These are phyloP conservation scores for Cladosporium oxysporum DNA, from an alignment of 2,329 filamentous ascomycete genomes.

Conservation along the genomic window DNA sequence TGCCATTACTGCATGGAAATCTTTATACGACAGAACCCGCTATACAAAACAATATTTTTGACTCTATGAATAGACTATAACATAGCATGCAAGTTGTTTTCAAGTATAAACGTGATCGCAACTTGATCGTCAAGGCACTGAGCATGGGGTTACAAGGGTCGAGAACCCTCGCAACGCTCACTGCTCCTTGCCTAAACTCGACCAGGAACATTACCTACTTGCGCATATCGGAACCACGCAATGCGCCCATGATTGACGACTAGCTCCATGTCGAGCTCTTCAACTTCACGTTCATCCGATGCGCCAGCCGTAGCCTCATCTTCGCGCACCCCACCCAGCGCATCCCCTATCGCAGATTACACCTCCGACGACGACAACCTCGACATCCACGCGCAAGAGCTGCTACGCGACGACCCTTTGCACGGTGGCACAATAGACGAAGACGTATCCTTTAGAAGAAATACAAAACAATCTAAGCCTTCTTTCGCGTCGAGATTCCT, in stretches of 20 bases:
- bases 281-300: constrained; percentile 33
- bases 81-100: background rate
- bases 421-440: constrained; percentile 7
- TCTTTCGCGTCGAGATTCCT: constrained; percentile 50
- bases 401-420: constrained; percentile 37
- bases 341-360: constrained; percentile 34
- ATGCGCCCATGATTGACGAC: constrained; percentile 15
- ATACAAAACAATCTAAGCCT: constrained; percentile 50
- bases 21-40: too few relatives aligned
- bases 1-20: background rate
- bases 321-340: constrained; percentile 41
- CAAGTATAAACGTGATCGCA: background rate
- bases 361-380: constrained; percentile 38
- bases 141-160: background rate
- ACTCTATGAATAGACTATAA: background rate
- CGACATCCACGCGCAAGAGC: constrained; percentile 51
- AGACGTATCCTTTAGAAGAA: constrained; percentile 69
- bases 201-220: background rate
- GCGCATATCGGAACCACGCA: background rate
- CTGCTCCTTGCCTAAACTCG: background rate
- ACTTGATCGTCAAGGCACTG: background rate
- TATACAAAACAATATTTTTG: too few relatives aligned
- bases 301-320: constrained; percentile 48
- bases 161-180: background rate
- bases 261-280: constrained; percentile 41